A percentile compares a stretch with the other conserved stretches of the same genome.
Conservation (phyloP, 148 eudicot species). For the Vaccinium macrocarpon region DNA sequence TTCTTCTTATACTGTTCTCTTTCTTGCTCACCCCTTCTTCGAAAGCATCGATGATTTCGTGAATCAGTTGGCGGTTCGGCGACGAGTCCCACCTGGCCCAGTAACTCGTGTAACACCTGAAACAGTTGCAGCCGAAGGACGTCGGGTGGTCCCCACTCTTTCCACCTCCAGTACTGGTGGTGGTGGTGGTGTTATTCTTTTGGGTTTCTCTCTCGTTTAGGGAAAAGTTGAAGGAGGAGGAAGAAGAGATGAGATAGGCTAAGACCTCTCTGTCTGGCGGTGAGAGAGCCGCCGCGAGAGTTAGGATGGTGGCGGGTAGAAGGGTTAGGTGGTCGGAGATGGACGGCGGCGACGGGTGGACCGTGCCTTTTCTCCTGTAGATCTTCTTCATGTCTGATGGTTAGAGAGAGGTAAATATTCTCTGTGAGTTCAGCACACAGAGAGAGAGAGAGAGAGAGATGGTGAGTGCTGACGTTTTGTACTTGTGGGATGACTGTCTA, state of each 20-base stretch:
- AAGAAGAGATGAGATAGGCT: conserved; percentile 59
- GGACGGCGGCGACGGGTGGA: conserved; percentile 67
- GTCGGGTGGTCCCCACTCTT: conserved; percentile 40
- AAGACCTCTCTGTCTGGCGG: conserved; percentile 56
- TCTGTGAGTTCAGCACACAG: neutral
- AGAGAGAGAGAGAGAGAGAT: conserved; percentile 19
- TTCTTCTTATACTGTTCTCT: conserved; percentile 18
- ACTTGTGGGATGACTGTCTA: no score
- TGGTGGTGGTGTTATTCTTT: neutral
- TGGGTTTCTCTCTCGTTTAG: conserved; percentile 7
- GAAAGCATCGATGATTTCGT: conserved; percentile 71
- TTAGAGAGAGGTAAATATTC: neutral
- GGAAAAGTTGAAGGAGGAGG: conserved; percentile 28
- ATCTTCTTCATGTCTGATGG: conserved; percentile 58
- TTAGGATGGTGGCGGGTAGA: conserved; percentile 64
- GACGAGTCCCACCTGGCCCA: conserved; percentile 88
- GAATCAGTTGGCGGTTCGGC: conserved; percentile 74
- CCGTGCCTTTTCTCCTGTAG: conserved; percentile 48
- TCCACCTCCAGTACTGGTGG: neutral
- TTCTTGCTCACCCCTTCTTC: conserved; percentile 44
- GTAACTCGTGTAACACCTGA: conserved; percentile 64
- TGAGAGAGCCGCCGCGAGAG: conserved; percentile 59
- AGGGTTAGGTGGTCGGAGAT: conserved; percentile 47
- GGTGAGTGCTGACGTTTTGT: no score
- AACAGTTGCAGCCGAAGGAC: conserved; percentile 59